Base-by-base conservation (phyloP, 2,329 filamentous ascomycete genomes). In the Coleophoma crateriformis region DNA sequence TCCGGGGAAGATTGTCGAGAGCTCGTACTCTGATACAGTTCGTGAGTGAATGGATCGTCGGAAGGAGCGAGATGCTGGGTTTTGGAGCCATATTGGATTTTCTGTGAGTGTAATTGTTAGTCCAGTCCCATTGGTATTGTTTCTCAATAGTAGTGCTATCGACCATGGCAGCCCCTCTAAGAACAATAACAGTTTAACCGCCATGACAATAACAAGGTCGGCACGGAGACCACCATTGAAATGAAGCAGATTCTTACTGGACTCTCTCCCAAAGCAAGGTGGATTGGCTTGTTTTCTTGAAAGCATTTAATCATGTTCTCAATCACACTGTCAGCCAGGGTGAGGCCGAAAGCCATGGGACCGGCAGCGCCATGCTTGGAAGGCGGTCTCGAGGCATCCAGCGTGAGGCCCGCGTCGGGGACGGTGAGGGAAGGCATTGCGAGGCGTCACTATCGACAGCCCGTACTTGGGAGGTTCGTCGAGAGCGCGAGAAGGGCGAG, bases 231-330 rank as follows among this genome's bases (percentile, higher is more conserved):
- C 14, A 17, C 35, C 6, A 38, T 38, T 17, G 50, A 49, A 33
- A 43, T 45, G 43, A 47, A 54, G 50, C 53, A 46, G 50, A 54
- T 52, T 74, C 81, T 74, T 78, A 85, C 82, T 35, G 81, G 81
- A 58, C 67, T 72, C 59, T 69, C 71, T 38, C 82, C 82, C 53
- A 85, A 65, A 5, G 77, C 74, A 58, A 85, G 68, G 59, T 79
- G 71, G 47, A 85, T 72, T 42, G 74, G 69, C 49, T 78, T 72
- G 46, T 79, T 79, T 68, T 75, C 72, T 59, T 77, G 76, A 37
- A 79, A 73, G 59, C 76, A 79, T 64, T 72, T 73, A 57, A 85
- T 82, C 75, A 85, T 78, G 54, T 79, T 73, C 62, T 82, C 78
- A 58, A 85, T 77, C 46, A 81, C 71, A 61, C 70, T 71, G 62